phyloP scores from a whole-genome alignment of 495 filamentous ascomycete species.

The Penicillium pulvis region DNA sequence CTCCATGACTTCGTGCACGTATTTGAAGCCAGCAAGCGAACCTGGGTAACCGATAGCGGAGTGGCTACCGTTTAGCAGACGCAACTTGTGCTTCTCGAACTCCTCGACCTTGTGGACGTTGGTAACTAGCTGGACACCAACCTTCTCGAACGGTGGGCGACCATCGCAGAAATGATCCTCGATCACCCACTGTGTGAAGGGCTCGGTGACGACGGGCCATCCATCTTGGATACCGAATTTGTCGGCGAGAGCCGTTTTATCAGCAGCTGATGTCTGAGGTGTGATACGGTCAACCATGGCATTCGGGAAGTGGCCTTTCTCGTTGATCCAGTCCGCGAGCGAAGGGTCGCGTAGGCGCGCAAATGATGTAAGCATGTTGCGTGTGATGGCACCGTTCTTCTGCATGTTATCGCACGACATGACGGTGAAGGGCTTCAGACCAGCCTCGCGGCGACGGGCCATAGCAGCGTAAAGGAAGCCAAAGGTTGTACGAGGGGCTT shows the following conservation, averaged over 20 bases:
- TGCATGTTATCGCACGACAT: slow-evolving; percentile 56
- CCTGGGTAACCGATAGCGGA: slow-evolving; percentile 49
- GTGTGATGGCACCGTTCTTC: slow-evolving; percentile 53
- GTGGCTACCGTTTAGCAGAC: slow-evolving; percentile 51
- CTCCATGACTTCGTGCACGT: slow-evolving; percentile 51
- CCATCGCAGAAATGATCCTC: slow-evolving; percentile 52
- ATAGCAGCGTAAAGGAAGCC: slow-evolving; percentile 52
- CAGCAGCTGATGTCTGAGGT: slow-evolving; percentile 42
- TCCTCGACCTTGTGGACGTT: slow-evolving; percentile 49
- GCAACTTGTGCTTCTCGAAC: slow-evolving; percentile 54
- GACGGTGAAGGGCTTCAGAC: slow-evolving; percentile 51
- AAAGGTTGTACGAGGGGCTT: slow-evolving; percentile 45
- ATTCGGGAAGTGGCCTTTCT: slow-evolving; percentile 49
- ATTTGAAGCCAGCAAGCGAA: slow-evolving; percentile 46
- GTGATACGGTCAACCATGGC: slow-evolving; percentile 56
- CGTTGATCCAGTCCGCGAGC: slow-evolving; percentile 46
- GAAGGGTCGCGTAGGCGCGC: slow-evolving; percentile 42
- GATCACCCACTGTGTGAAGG: slow-evolving; percentile 54
- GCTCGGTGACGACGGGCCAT: slow-evolving; percentile 53
- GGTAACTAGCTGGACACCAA: slow-evolving; percentile 49
- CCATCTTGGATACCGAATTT: slow-evolving; percentile 44
- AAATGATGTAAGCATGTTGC: slow-evolving; percentile 51
- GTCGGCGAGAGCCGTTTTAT: slow-evolving; percentile 41
- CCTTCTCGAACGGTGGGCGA: slow-evolving; percentile 49
- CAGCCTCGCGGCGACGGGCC: slow-evolving; percentile 39